A percentile compares a stretch with the other conserved stretches of the same genome.
phyloP scores from a whole-genome alignment of 2,329 filamentous ascomycete genomes.

The Aureobasidium pullulans region DNA sequence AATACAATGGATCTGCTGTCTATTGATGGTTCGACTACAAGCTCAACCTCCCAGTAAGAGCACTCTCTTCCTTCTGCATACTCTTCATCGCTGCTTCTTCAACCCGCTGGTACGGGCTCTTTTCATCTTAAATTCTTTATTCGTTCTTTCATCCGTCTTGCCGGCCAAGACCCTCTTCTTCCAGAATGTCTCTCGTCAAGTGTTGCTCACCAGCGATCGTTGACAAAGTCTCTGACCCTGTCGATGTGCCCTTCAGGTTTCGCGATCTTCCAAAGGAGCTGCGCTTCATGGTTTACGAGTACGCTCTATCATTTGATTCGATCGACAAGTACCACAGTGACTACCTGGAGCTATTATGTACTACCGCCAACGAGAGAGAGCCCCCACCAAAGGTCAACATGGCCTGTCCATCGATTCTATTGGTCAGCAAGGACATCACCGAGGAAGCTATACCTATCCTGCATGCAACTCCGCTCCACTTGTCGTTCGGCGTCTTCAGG shows the following conservation, averaged over 20 bases:
- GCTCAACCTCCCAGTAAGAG: too few relatives aligned
- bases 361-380: conserved; percentile 9
- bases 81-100: too few relatives aligned
- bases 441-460: conserved; percentile 25
- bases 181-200: not conserved
- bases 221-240: not conserved
- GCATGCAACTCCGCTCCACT: conserved; percentile 20
- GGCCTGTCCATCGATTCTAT: conserved; percentile 25
- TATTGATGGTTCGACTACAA: too few relatives aligned
- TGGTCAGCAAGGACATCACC: conserved; percentile 29
- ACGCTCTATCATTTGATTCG: conserved; percentile 15
- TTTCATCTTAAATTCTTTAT: not conserved
- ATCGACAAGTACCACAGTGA: conserved; percentile 18
- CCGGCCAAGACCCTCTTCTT: not conserved
- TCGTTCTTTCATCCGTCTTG: not conserved
- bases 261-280: conserved; percentile 17
- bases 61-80: too few relatives aligned
- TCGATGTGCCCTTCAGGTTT: conserved; percentile 12
- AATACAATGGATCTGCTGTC: too few relatives aligned
- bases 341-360: conserved; percentile 18
- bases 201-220: not conserved
- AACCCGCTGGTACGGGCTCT: not conserved
- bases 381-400: conserved; percentile 14
- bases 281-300: conserved; percentile 16
- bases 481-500: conserved; percentile 24